Percentiles rank a stretch among this genome's conserved stretches.
Evolutionary conservation across 2,329 filamentous ascomycete genomes (phyloP).

Genomic region (Microdochium paspali): DNA sequence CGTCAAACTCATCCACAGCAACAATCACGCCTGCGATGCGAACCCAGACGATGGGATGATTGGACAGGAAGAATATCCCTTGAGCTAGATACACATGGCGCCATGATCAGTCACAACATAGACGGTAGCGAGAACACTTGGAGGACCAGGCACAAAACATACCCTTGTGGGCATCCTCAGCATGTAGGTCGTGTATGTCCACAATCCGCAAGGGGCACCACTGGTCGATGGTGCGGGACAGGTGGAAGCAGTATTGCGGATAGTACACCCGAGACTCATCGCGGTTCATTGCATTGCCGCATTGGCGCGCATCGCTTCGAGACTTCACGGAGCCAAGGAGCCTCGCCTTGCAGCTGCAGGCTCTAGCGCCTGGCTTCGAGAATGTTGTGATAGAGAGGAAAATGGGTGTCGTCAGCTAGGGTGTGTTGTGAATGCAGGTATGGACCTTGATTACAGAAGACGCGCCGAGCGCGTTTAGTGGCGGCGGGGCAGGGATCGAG

Average conservation of each 20-base stretch:
- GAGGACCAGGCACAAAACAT: too few relatives aligned
- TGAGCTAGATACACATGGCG: slow-evolving; percentile 26
- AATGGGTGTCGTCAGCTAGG: background rate
- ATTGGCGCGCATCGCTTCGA: background rate
- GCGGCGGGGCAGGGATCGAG: background rate
- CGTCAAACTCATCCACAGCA: slow-evolving; percentile 41
- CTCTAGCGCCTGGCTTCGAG: background rate
- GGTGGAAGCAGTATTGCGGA: slow-evolving; percentile 53
- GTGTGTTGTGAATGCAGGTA: background rate
- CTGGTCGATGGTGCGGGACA: slow-evolving; percentile 49
- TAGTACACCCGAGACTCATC: slow-evolving; percentile 28
- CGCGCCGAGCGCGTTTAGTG: too few relatives aligned
- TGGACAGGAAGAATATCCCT: slow-evolving; percentile 56
- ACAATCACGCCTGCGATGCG: slow-evolving; percentile 63
- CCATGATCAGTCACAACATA: background rate
- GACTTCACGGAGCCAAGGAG: background rate
- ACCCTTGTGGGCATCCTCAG: slow-evolving; percentile 45
- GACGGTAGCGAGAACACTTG: too few relatives aligned
- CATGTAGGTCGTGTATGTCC: slow-evolving; percentile 39
- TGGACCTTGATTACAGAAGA: too few relatives aligned
- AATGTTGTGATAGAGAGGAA: background rate
- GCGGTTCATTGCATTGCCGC: slow-evolving; percentile 43
- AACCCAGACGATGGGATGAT: slow-evolving; percentile 70
- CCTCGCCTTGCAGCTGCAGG: slow-evolving; percentile 1
- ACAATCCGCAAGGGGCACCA: slow-evolving; percentile 47